Conservation (phyloP, 331 rosid genomes). For the Phaseolus coccineus region DNA sequence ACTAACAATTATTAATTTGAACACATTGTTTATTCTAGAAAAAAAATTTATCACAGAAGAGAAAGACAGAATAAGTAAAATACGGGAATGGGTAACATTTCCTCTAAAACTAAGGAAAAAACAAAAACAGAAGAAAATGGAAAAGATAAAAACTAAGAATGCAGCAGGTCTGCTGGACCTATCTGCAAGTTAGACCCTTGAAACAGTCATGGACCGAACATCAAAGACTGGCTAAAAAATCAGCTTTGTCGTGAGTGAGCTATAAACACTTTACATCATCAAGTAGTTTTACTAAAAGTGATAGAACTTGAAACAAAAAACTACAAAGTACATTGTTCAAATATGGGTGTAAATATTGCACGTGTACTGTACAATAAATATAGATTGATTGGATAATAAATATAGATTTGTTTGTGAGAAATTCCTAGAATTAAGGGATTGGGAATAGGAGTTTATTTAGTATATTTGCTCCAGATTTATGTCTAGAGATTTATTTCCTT, state of each 20-base stretch:
- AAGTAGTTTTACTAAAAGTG: slow-evolving; percentile 5
- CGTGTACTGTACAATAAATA: too few relatives aligned
- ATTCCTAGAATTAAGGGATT: too few relatives aligned
- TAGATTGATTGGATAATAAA: too few relatives aligned
- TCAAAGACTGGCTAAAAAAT: not conserved
- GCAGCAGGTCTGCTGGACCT: slow-evolving; percentile 20
- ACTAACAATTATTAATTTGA: not conserved
- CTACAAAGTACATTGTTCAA: not conserved
- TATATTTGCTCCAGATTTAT: too few relatives aligned
- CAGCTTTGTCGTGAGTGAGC: not conserved
- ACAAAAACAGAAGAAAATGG: not conserved
- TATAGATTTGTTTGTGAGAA: too few relatives aligned
- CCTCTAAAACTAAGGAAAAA: slow-evolving; percentile 19
- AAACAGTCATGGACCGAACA: not conserved
- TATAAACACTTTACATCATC: slow-evolving; percentile 28
- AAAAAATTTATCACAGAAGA: not conserved
- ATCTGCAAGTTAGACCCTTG: slow-evolving; percentile 13
- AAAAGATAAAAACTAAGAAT: slow-evolving; percentile 26
- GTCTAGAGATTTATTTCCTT: too few relatives aligned
- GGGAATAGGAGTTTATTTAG: too few relatives aligned
- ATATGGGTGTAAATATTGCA: too few relatives aligned
- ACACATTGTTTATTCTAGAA: not conserved
- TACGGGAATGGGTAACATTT: not conserved
- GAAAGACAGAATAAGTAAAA: not conserved
- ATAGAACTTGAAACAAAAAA: slow-evolving; percentile 20